Percentiles rank a stretch among this genome's conserved stretches.
phyloP scores from a whole-genome alignment of 352 stramenopile genomes.

The Phytophthora foliorum region DNA sequence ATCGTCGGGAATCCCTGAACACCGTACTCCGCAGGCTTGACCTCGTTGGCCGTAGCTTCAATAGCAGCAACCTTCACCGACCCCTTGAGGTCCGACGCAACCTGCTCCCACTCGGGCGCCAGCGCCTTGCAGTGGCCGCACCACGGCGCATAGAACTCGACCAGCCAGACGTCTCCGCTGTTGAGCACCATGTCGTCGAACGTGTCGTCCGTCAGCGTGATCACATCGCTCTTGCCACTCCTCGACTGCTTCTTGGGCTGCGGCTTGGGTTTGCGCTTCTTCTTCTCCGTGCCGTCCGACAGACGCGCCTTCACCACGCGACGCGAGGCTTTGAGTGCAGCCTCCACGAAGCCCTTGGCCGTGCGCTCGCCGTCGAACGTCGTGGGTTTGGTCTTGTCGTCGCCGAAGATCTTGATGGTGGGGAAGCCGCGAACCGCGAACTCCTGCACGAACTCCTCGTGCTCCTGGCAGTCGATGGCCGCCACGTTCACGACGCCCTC shows the following conservation, averaged over 20 bases:
- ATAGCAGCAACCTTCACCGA: slow-evolving; percentile 93
- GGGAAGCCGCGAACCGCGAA: slow-evolving; percentile 94
- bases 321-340: slow-evolving; percentile 73
- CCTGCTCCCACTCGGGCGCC: slow-evolving; percentile 93
- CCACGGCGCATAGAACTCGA: slow-evolving; percentile 95
- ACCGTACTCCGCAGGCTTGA: slow-evolving; percentile 87
- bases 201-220: slow-evolving; percentile 92
- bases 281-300: slow-evolving; percentile 65
- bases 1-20: slow-evolving; percentile 96
- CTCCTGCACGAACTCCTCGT: slow-evolving; percentile 86
- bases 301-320: slow-evolving; percentile 87
- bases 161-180: slow-evolving; percentile 90
- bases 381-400: slow-evolving; percentile 79
- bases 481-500: slow-evolving; percentile 92
- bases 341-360: slow-evolving; percentile 87
- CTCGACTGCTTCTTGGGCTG: slow-evolving; percentile 57
- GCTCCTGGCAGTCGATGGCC: slow-evolving; percentile 84
- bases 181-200: slow-evolving; percentile 94
- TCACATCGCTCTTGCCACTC: slow-evolving; percentile 74
- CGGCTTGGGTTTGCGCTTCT: slow-evolving; percentile 44
- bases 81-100: slow-evolving; percentile 88
- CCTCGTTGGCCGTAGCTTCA: slow-evolving; percentile 94
- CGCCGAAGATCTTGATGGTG: slow-evolving; percentile 95
- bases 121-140: slow-evolving; percentile 94
- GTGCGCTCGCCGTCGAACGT: slow-evolving; percentile 88